Evolutionary conservation across 2,329 filamentous ascomycete species (phyloP).

Genomic region (Hypomyces perniciosus): DNA sequence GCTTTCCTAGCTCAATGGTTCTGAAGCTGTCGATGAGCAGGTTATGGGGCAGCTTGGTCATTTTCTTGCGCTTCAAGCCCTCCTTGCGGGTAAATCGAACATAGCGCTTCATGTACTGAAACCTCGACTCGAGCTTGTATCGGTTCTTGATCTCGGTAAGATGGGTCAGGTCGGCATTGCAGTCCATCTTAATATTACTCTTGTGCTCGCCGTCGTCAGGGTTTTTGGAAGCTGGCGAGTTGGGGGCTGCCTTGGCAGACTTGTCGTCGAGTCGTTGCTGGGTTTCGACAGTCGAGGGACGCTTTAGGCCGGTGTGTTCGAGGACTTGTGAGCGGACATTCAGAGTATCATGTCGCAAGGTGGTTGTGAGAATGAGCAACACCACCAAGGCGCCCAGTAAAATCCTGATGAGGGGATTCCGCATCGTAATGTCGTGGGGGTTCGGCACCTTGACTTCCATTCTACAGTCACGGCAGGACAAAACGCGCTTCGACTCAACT

Average conservation of each 20-base stretch:
- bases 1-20: conserved; percentile 41
- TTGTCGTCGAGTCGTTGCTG: conserved; percentile 25
- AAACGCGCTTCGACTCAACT: not conserved
- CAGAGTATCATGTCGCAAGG: conserved; percentile 36
- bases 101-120: conserved; percentile 53
- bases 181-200: conserved; percentile 38
- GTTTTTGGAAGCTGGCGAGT: conserved; percentile 14
- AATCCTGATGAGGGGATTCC: conserved; percentile 42
- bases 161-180: conserved; percentile 42
- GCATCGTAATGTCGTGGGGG: conserved; percentile 39
- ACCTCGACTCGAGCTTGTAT: conserved; percentile 42
- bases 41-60: conserved; percentile 44
- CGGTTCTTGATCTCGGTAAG: conserved; percentile 40
- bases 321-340: conserved; percentile 37
- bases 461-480: conserved; percentile 7
- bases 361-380: conserved; percentile 35
- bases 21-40: conserved; percentile 45
- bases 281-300: conserved; percentile 21
- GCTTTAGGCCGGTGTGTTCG: conserved; percentile 26
- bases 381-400: conserved; percentile 38
- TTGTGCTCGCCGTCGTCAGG: conserved; percentile 14
- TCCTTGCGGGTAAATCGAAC: conserved; percentile 43
- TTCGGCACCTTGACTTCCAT: conserved; percentile 34
- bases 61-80: conserved; percentile 42
- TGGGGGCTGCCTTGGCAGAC: not conserved